Conservation (phyloP, 306 rosid genomes). For the Quercus berberidifolia region DNA sequence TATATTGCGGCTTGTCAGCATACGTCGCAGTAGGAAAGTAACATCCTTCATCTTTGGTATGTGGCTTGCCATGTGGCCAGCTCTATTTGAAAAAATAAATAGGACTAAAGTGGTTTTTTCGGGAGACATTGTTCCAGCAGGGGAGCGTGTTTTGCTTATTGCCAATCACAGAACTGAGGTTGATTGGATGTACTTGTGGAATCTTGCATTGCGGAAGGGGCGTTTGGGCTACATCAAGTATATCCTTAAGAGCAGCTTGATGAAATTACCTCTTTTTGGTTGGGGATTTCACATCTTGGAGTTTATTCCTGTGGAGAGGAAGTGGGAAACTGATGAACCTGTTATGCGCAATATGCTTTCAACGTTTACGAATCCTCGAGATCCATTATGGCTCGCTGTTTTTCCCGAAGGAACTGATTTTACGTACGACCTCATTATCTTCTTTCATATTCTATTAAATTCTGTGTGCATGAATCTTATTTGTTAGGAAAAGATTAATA, state of each 20-base stretch:
- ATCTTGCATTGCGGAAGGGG: slow-evolving; percentile 82
- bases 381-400: slow-evolving; percentile 84
- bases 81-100: slow-evolving; percentile 76
- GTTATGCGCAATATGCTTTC: slow-evolving; percentile 51
- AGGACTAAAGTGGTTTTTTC: slow-evolving; percentile 74
- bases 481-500: neutral
- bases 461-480: slow-evolving; percentile 6
- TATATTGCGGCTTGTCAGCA: slow-evolving; percentile 48
- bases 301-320: slow-evolving; percentile 90
- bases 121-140: slow-evolving; percentile 67
- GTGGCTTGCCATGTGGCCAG: slow-evolving; percentile 93
- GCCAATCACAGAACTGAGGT: slow-evolving; percentile 96
- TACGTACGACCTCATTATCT: slow-evolving; percentile 49
- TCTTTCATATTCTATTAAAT: slow-evolving; percentile 10
- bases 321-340: slow-evolving; percentile 83
- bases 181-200: slow-evolving; percentile 99
- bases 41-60: slow-evolving; percentile 57
- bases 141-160: slow-evolving; percentile 79
- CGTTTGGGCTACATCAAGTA: slow-evolving; percentile 77
- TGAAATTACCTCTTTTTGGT: slow-evolving; percentile 90
- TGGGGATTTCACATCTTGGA: slow-evolving; percentile 96
- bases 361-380: slow-evolving; percentile 55
- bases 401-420: slow-evolving; percentile 99
- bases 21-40: slow-evolving; percentile 61
- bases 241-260: slow-evolving; percentile 86